These are phyloP conservation scores for Aspergillus ibericus DNA, from an alignment of 2,329 filamentous ascomycete genomes.

Conservation along the genomic window DNA sequence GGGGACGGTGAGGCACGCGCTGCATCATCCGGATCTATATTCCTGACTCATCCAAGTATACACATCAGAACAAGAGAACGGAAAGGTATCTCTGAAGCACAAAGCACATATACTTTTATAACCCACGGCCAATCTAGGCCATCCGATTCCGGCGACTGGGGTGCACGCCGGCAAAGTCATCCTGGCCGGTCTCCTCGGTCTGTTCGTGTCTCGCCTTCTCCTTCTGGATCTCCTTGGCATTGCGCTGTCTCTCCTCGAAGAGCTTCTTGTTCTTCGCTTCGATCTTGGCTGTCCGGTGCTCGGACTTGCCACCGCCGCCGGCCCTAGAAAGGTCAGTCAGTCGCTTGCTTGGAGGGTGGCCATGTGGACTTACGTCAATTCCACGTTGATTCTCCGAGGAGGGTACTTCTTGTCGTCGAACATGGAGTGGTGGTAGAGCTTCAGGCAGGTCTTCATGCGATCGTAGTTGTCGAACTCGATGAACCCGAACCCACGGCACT, in stretches of 20 bases:
- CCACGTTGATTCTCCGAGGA: constrained; percentile 82
- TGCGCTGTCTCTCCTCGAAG: constrained; percentile 63
- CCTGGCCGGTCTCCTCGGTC: constrained; percentile 16
- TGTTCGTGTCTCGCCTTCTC: constrained; percentile 39
- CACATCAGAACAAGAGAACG: constrained; percentile 17
- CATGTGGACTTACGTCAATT: constrained; percentile 67
- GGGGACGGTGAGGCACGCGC: background rate
- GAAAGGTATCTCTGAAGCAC: constrained; percentile 19
- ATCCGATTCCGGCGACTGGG: constrained; percentile 46
- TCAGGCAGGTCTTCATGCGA: constrained; percentile 88
- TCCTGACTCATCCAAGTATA: constrained; percentile 9
- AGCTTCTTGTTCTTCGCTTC: constrained; percentile 82
- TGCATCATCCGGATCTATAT: constrained; percentile 2
- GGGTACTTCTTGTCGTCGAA: constrained; percentile 61
- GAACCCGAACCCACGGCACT: constrained; percentile 77
- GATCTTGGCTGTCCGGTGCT: constrained; percentile 72
- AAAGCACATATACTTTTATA: background rate
- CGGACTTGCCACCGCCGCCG: constrained; percentile 77
- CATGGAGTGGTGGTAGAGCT: constrained; percentile 82
- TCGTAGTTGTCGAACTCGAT: constrained; percentile 85
- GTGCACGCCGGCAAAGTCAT: constrained; percentile 42
- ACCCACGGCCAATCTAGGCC: constrained; percentile 14
- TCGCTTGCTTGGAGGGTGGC: background rate
- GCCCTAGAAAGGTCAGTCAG: constrained; percentile 53
- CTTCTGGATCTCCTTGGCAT: constrained; percentile 51